A percentile compares a stretch with the other conserved stretches of the same genome.
phyloP scores from a whole-genome alignment of 208 protist genomes.

The Leishmania tarentolae region DNA sequence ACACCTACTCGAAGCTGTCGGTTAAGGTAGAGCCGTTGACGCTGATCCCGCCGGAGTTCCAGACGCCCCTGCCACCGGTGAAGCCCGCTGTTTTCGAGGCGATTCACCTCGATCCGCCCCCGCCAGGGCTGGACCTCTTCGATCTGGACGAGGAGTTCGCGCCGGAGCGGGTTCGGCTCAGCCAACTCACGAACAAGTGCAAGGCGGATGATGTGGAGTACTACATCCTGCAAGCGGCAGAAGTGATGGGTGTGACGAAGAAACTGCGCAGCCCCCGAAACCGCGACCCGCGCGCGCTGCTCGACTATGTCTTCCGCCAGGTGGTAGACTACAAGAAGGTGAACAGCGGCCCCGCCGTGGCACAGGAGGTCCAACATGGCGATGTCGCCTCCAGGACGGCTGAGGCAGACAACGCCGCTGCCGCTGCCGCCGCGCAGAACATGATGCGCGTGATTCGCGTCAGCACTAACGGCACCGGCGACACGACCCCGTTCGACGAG shows the following conservation, averaged over 20 bases:
- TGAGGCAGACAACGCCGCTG: constrained; percentile 22
- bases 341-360: constrained; percentile 35
- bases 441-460: constrained; percentile 89
- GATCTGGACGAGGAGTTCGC: constrained; percentile 97
- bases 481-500: constrained; percentile 84
- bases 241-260: constrained; percentile 94
- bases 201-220: constrained; percentile 93
- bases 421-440: constrained; percentile 48
- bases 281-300: constrained; percentile 86
- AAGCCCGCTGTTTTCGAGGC: constrained; percentile 94
- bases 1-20: constrained; percentile 89
- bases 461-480: constrained; percentile 38
- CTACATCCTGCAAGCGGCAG: constrained; percentile 93
- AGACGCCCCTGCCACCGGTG: constrained; percentile 94
- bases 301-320: constrained; percentile 94
- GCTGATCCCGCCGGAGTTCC: constrained; percentile 96
- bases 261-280: constrained; percentile 89
- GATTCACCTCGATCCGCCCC: constrained; percentile 90
- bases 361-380: constrained; percentile 10
- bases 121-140: constrained; percentile 95
- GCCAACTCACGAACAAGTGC: constrained; percentile 97
- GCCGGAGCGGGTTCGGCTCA: constrained; percentile 93
- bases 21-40: constrained; percentile 95
- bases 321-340: constrained; percentile 94
- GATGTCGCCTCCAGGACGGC: not conserved